Evolutionary conservation across 345 rosid species (phyloP).

Genomic region (Citrus cavaleriei): DNA sequence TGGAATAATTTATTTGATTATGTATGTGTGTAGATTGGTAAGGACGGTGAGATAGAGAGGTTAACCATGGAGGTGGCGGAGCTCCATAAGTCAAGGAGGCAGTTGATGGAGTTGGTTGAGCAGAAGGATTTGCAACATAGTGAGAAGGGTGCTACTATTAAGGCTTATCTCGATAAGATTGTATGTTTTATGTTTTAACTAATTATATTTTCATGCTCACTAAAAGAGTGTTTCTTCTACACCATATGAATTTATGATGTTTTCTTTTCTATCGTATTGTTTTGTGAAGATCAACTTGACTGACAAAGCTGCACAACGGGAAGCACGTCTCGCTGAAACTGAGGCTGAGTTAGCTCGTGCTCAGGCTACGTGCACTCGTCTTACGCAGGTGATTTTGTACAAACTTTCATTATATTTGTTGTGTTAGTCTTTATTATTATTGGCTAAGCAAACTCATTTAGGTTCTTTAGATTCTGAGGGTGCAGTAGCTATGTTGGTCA

Average conservation of each 20-base stretch:
- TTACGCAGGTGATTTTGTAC: constrained; percentile 52
- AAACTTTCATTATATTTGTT: no score
- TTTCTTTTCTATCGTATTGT: background rate
- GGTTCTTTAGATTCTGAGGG: no score
- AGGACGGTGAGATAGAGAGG: constrained; percentile 85
- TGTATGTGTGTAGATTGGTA: constrained; percentile 53
- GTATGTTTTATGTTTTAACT: constrained; percentile 31
- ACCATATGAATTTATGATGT: background rate
- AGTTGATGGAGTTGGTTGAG: constrained; percentile 76
- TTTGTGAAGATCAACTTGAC: constrained; percentile 63
- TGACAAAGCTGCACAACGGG: constrained; percentile 58
- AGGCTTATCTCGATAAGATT: constrained; percentile 76
- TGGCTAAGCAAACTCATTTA: no score
- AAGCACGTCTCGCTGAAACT: constrained; percentile 58
- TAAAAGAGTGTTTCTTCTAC: background rate
- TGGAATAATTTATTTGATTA: background rate
- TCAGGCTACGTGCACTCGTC: constrained; percentile 60
- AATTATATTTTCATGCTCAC: no score
- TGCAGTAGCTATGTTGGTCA: no score
- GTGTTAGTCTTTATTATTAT: no score
- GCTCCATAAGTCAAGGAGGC: constrained; percentile 83
- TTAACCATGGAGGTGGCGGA: constrained; percentile 59
- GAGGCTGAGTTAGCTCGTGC: constrained; percentile 66
- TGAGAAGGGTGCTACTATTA: constrained; percentile 71
- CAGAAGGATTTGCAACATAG: constrained; percentile 72